Evolutionary conservation across 495 filamentous ascomycete species (phyloP).

Genomic region (Aspergillus affinis): DNA sequence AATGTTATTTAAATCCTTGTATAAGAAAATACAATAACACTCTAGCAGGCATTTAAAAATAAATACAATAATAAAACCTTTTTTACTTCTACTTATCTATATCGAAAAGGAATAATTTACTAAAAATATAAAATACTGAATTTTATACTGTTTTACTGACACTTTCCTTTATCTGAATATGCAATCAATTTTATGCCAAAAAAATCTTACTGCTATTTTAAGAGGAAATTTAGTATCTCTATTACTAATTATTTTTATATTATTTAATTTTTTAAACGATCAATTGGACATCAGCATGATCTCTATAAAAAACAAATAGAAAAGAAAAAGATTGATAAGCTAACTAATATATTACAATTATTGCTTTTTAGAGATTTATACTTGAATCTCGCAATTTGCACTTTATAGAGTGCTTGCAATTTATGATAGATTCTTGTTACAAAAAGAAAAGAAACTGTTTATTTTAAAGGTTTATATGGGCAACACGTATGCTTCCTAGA

Average conservation of each 20-base stretch:
- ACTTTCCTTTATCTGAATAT: background rate
- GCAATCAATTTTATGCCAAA: background rate
- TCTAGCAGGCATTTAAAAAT: background rate
- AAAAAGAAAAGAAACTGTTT: too few relatives aligned
- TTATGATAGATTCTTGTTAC: too few relatives aligned
- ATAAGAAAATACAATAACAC: background rate
- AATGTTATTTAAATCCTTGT: background rate
- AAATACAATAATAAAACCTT: background rate
- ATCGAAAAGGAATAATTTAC: background rate
- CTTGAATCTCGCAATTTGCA: too few relatives aligned
- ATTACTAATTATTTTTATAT: slow-evolving; percentile 8
- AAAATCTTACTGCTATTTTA: background rate
- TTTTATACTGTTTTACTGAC: background rate
- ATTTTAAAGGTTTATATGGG: too few relatives aligned
- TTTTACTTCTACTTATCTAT: background rate
- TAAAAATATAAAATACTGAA: background rate
- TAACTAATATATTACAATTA: too few relatives aligned
- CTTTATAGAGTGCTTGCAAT: too few relatives aligned
- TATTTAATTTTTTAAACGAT: slow-evolving; percentile 7
- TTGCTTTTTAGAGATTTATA: too few relatives aligned
- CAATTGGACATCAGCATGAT: too few relatives aligned
- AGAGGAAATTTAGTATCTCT: background rate
- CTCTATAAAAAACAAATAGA: too few relatives aligned
- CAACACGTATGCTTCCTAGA: too few relatives aligned
- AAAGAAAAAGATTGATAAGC: too few relatives aligned